A percentile compares a stretch with the other conserved stretches of the same genome.
These are phyloP conservation scores for Xanthoconium separans DNA, from an alignment of 1,284 basidiomycete species.

Conservation along the genomic window DNA sequence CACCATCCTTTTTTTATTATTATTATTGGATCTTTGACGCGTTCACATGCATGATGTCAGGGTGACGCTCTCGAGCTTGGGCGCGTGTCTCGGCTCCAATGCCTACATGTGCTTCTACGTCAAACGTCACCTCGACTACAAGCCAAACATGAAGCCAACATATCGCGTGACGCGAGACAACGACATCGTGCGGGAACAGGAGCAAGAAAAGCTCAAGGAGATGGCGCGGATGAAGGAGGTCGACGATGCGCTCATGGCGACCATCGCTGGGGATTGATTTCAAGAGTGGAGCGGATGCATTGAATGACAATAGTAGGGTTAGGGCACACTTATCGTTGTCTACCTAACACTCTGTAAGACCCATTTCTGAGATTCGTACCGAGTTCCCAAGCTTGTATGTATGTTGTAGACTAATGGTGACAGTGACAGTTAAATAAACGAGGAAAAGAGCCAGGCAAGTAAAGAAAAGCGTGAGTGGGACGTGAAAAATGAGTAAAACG, in stretches of 20 bases:
- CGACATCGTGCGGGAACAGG: constrained; percentile 63
- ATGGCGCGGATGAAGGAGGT: constrained; percentile 57
- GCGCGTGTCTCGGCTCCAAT: constrained; percentile 61
- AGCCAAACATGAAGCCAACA: constrained; percentile 61
- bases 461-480: constrained; percentile 12
- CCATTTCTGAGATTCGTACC: constrained; percentile 4
- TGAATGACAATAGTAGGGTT: not conserved
- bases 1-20: not conserved
- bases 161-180: constrained; percentile 70
- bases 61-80: constrained; percentile 69
- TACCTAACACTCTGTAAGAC: constrained; percentile 12
- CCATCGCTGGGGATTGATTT: constrained; percentile 33
- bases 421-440: not conserved
- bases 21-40: not conserved
- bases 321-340: constrained; percentile 8
- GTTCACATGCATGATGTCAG: constrained; percentile 35
- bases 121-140: constrained; percentile 83
- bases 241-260: constrained; percentile 58
- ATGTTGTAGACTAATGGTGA: not conserved
- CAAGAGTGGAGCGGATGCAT: not conserved
- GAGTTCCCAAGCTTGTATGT: constrained; percentile 7
- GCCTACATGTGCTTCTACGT: constrained; percentile 95
- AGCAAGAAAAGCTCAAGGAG: constrained; percentile 36
- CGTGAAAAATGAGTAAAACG: constrained; percentile 3
- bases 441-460: not conserved